Evolutionary conservation across 371 early-diverging fungal genomes (phyloP), one percentile per base, ranked within the genome.

Genomic region (Rhizopus sp.): DNA sequence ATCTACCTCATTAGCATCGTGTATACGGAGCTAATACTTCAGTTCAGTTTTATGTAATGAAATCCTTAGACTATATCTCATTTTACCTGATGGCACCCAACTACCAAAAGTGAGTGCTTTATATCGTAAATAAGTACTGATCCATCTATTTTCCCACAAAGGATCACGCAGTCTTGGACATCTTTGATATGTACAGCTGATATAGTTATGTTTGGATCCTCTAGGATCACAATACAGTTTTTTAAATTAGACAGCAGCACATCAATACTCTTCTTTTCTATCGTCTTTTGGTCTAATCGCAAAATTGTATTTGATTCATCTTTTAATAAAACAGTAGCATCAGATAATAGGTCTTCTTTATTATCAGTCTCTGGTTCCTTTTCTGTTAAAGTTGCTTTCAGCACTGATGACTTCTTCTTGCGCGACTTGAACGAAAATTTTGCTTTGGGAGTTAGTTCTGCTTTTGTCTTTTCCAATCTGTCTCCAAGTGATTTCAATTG

Each of bases 71-170:
- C 23, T 23, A 23, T 23, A 16, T 29, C 23, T 17, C 42, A 23
- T 13, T 31, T 63, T 85, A 87, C 88, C 84, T 94, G 93, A 41
- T 88, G 90, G 47, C 92, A 92, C 0, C 79, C 88, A 7, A 85
- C 69, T 4, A 85, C 68, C 8, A 93, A 56, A 0, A 85, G 65
- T 29, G 86, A 88, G 15, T 69, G 60, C 10, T 64, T 75, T 30
- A 89, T 78, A 17, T 82, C 84, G 51, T 91, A 83, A 10, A 88
- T 70, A 3, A 91, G 69, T 4, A 88, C 78, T 8, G 90, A 87
- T 7, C 93, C 92, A 50, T 76, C 71, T 31, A 93, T 78, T 2
- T 80, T 74, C 0, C 85, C 85, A 49, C 82, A 74, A 6, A 89
- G 68, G 7, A 94, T 58, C 3, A 88, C 47, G 51, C 87, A 88